Evolutionary conservation across 139 green algal species (phyloP).

Genomic region (Chlorella sp.): DNA sequence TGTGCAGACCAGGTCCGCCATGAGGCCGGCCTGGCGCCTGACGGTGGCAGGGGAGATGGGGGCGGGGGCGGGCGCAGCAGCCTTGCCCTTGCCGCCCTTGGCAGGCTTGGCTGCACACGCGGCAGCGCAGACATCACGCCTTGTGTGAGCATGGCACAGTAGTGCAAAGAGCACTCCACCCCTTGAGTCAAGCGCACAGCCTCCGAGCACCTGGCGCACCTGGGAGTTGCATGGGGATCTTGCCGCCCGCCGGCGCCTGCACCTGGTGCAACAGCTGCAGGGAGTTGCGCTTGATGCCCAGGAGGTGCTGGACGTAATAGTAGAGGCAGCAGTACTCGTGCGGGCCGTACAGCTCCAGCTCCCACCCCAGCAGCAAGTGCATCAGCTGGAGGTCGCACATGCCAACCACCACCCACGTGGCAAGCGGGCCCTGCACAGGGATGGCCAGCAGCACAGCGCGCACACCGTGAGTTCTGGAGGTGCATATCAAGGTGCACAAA

Average conservation of each 20-base stretch:
- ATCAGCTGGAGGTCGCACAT: constrained; percentile 34
- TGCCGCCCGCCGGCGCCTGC: background rate
- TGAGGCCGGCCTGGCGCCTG: constrained; percentile 9
- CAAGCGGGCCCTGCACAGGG: constrained; percentile 39
- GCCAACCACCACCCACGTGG: constrained; percentile 66
- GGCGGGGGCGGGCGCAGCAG: background rate
- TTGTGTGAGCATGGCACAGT: background rate
- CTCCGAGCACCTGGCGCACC: background rate
- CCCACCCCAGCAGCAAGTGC: constrained; percentile 75
- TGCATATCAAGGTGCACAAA: background rate
- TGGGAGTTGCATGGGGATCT: background rate
- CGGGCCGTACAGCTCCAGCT: constrained; percentile 68
- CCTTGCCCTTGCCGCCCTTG: constrained; percentile 5
- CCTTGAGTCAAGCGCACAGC: background rate
- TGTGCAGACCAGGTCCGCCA: constrained; percentile 7
- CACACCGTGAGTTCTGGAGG: no score
- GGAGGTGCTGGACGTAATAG: constrained; percentile 42
- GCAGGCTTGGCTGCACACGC: background rate
- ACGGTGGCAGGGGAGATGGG: background rate
- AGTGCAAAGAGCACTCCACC: background rate
- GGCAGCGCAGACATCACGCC: background rate
- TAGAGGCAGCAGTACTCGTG: constrained; percentile 68
- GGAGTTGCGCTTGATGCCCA: background rate
- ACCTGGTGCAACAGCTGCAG: background rate
- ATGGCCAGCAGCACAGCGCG: background rate